Evolutionary conservation across 129 eudicot genomes (phyloP), one percentile per base, ranked within the genome.

Genomic region (Chrysanthemum lavandulifolium): DNA sequence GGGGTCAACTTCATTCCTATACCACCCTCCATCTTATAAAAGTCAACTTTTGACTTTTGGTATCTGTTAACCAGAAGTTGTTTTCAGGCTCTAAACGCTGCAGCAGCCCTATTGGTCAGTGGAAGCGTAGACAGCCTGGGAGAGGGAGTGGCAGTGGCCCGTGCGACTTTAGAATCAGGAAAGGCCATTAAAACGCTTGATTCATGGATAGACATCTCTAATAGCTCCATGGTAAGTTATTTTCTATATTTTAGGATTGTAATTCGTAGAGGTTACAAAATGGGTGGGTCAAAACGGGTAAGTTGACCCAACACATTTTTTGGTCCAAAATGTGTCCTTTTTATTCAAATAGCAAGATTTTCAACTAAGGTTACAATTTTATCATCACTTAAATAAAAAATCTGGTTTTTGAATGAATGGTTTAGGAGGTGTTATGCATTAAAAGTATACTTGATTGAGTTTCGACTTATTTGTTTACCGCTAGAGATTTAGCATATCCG

Each of bases 61-160:
- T 18, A 13, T 57, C 8, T 29, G 1, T 29, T 68, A 58, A 74
- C 45, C 5, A 51, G 6, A 64, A 64, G 14, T 3, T 9, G 59
- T 33, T 49, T 54, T 78, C 79, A 91, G 97, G 96, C 86, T 68
- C 85, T 92, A 33, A 92, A 92, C 73, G 96, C 97, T 4, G 97
- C 88, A 47, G 96, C 96, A 25, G 93, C 97, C 23, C 84, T 92
- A 19, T 81, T 88, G 80, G 97, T 89, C 13, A 78, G 94, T 68
- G 96, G 97, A 54, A 66, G 65, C 13, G 96, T 85, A 56, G 82
- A 77, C 9, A 80, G 67, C 80, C 75, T 92, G 29, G 82, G 83
- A 50, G 91, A 89, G 7, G 97, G 97, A 78, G 97, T 92, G 71
- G 76, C 65, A 16, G 68, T 92, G 54, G 96, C 97, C 59, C 94